Percentiles rank a stretch among this genome's conserved stretches.
These are phyloP conservation scores for Sonneratia alba DNA, from an alignment of 345 rosid species.

Conservation along the genomic window DNA sequence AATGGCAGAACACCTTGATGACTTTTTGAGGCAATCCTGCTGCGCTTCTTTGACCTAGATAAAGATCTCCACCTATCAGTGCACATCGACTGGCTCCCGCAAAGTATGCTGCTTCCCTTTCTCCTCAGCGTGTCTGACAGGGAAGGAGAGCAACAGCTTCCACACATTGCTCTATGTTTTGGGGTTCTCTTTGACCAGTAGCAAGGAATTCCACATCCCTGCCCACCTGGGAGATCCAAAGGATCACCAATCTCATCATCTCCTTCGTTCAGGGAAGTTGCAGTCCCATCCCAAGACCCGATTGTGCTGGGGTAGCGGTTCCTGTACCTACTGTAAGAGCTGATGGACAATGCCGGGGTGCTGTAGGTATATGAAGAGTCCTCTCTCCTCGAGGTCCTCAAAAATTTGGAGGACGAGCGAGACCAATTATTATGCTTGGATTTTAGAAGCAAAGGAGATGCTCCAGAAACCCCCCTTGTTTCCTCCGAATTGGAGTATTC, in stretches of 20 bases:
- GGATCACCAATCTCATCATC: conserved; percentile 68
- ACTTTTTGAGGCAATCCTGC: conserved; percentile 46
- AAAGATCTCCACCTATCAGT: conserved; percentile 38
- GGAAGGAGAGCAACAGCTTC: conserved; percentile 86
- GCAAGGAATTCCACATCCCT: conserved; percentile 93
- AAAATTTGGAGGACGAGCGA: conserved; percentile 42
- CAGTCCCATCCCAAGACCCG: conserved; percentile 88
- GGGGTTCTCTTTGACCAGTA: conserved; percentile 83
- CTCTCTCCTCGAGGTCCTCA: conserved; percentile 44
- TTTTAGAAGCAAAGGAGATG: conserved; percentile 60
- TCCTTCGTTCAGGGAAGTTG: conserved; percentile 68
- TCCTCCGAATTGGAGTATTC: conserved; percentile 55
- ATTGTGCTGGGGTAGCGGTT: conserved; percentile 53
- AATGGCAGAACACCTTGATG: conserved; percentile 71
- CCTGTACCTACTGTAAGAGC: conserved; percentile 60
- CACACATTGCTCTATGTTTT: conserved; percentile 55
- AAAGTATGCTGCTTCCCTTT: conserved; percentile 77
- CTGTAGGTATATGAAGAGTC: conserved; percentile 69
- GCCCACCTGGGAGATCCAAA: conserved; percentile 72
- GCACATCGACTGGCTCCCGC: conserved; percentile 60
- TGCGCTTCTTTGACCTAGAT: conserved; percentile 32
- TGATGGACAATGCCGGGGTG: conserved; percentile 82
- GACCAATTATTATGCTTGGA: conserved; percentile 57
- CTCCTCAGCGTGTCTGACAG: conserved; percentile 77
- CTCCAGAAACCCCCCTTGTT: conserved; percentile 35